phyloP scores from a whole-genome alignment of 2,329 filamentous ascomycete species.

The Colletotrichum chlorophyti region DNA sequence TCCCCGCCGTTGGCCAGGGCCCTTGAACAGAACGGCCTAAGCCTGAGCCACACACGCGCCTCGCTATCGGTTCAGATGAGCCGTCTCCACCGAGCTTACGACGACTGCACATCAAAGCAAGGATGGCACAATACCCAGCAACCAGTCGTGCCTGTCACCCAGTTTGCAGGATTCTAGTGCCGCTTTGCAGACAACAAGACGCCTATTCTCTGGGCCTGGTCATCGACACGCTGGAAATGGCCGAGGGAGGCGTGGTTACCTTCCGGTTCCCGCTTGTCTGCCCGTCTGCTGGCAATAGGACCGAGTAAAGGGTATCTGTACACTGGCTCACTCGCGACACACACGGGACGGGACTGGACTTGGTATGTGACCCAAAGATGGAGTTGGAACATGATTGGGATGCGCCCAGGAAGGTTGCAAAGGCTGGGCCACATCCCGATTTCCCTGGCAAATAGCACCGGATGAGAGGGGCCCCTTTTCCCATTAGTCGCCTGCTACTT shows the following conservation, averaged over 20 bases:
- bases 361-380: background rate
- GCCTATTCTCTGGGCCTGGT: too few relatives aligned
- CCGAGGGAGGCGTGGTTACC: too few relatives aligned
- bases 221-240: too few relatives aligned
- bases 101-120: conserved; percentile 29
- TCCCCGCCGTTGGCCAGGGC: background rate
- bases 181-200: background rate
- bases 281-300: too few relatives aligned
- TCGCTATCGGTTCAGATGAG: conserved; percentile 16
- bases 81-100: conserved; percentile 27
- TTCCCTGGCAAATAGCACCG: background rate
- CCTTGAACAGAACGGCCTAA: background rate
- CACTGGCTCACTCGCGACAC: too few relatives aligned
- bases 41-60: conserved; percentile 13
- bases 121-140: conserved; percentile 16
- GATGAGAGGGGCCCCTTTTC: background rate
- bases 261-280: too few relatives aligned
- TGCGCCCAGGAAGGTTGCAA: conserved; percentile 2
- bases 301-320: too few relatives aligned
- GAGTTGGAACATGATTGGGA: background rate
- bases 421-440: conserved; percentile 18
- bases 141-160: background rate
- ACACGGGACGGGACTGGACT: too few relatives aligned
- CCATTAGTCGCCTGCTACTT: background rate
- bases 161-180: too few relatives aligned